Evolutionary conservation across 108 stramenopile genomes (phyloP), one percentile per base, ranked within the genome.

Genomic region (Chaetoceros muelleri): DNA sequence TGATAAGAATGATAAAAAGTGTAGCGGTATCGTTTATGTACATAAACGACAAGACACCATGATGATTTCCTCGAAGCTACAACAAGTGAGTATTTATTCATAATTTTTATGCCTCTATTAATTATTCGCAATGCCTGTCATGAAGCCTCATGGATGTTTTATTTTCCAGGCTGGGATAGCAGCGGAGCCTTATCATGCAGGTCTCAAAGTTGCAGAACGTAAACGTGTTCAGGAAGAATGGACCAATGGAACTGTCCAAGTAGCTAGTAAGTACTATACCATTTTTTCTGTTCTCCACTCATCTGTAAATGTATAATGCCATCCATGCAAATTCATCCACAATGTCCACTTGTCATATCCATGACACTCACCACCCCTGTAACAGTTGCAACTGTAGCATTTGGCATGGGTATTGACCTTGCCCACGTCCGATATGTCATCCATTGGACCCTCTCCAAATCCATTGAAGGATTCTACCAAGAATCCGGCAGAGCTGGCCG

Each of bases 1-100:
- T 10, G 22, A 67, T 2, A 48, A 44, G 30, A 68, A 67, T 59
- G 59, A 18, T 1, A 57, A 58, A 13, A 71, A 68, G 1, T 80
- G 81, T 57, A 75, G 76, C 53, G 98, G 98, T 27, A 93, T 99
- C 52, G 71, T 99, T 25, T 99, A 99, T 73, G 89, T 90, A 24
- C 90, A 96, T 62, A 94, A 94, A 61, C 76, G 90, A 47, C 81
- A 82, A 61, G 96, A 96, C 19, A 76, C 67, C 53, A 60, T 40
- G 25, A 58, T 55, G 56, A 77, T 75, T 60, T 88, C 68, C 30
- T 60, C 56, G 20, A 52, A 24, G 27, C 54, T 57, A 71, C 53
- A 49, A 24, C 63, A 52, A 59, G 65, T 55, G 61, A 67, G 51
- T 40, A 45, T 24, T 28, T 51, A 21, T 40, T 57, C 30, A 22